Conservation (phyloP, 2,329 filamentous ascomycete genomes). For the Arachnomyces sp. region DNA sequence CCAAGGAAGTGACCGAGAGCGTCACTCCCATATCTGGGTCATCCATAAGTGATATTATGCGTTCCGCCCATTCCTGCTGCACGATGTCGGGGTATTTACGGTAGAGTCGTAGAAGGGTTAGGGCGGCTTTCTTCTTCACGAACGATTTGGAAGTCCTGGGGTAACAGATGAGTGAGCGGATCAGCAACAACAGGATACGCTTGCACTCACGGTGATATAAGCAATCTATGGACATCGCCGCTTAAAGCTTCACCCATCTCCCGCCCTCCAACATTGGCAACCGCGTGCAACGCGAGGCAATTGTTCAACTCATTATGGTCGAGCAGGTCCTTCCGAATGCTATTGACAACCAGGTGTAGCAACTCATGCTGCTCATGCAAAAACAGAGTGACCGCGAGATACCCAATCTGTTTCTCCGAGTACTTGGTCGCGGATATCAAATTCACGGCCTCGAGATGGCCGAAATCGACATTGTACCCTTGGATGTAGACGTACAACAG, state of each 20-base stretch:
- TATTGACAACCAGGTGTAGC: conserved; percentile 93
- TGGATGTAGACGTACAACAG: conserved; percentile 98
- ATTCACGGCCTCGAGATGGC: conserved; percentile 95
- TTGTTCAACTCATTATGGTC: conserved; percentile 98
- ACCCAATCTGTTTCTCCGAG: conserved; percentile 98
- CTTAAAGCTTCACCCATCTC: conserved; percentile 96
- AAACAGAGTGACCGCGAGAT: conserved; percentile 93
- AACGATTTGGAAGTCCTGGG: conserved; percentile 81
- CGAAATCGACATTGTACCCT: conserved; percentile 98
- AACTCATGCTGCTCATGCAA: conserved; percentile 95
- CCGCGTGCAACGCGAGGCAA: conserved; percentile 90
- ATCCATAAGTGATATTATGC: conserved; percentile 98
- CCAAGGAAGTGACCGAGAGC: conserved; percentile 86
- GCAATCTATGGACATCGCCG: conserved; percentile 78
- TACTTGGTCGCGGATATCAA: conserved; percentile 95
- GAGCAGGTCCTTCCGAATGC: conserved; percentile 88
- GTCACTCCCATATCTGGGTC: conserved; percentile 89
- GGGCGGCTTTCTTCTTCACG: conserved; percentile 96
- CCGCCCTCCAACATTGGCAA: conserved; percentile 90
- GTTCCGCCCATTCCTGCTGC: conserved; percentile 92
- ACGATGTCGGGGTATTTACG: conserved; percentile 91
- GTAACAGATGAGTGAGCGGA: not conserved
- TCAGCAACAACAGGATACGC: conserved; percentile 6
- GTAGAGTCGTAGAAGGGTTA: conserved; percentile 87
- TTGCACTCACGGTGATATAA: conserved; percentile 78